Base-by-base conservation (phyloP, 176 grass and related monocot species). In the Musa itinerans region DNA sequence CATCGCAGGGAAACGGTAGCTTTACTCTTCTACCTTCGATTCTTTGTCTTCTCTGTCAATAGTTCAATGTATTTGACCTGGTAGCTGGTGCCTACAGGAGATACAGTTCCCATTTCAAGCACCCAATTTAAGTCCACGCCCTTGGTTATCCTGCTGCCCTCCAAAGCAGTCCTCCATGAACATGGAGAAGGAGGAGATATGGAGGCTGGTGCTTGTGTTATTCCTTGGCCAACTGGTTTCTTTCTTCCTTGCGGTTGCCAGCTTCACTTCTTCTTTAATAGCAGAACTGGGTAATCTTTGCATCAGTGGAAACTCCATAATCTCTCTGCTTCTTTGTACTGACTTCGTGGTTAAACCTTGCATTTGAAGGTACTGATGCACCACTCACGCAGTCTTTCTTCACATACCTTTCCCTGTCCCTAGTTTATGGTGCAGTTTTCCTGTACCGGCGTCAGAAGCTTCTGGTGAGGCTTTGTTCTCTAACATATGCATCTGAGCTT, bases 371-470 rank as follows among this genome's bases (percentile, higher is more conserved):
- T 54, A 68, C 76, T 78, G 80, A 93, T 63, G 57, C 86, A 25
- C 95, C 95, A 68, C 90, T 98, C 63, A 83, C 94, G 4, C 95
- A 98, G 0, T 86, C 90, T 12, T 84, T 93, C 79, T 91, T 93
- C 64, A 80, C 86, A 3, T 93, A 93, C 78, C 54, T 98, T 64
- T 52, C 78, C 5, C 29, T 98, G 59, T 53, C 94, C 25, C 68
- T 87, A 11, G 88, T 91, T 10, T 91, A 98, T 76, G 75, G 81
- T 9, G 59, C 86, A 43, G 83, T 93, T 71, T 68, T 98, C 63
- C 70, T 98, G 24, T 48, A 13, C 51, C 72, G 86, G 27, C 74
- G 87, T 8, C 81, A 79, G 63, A 92, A 83, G 48, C 73, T 89
- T 68, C 78, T 69, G 71, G 85, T 93, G 79, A 76, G 81, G 10